Base-by-base conservation (phyloP, 805 yeast species). In the Lipomyces anomalus region DNA sequence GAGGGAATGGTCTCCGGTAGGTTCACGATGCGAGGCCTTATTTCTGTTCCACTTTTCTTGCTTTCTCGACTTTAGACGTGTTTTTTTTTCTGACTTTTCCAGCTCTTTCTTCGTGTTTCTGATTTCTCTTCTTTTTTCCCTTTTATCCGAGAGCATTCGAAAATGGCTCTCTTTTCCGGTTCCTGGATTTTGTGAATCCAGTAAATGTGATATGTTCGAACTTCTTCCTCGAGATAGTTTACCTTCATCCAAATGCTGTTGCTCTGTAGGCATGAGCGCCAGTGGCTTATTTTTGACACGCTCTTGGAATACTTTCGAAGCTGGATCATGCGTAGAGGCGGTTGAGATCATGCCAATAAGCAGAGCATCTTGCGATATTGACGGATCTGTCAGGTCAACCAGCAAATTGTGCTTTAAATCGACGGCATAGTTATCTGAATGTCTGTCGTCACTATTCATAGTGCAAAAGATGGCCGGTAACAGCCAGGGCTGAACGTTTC, bases 181-280 rank as follows among this genome's bases (percentile, higher is more conserved):
- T 29, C 18, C 17, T 26, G 17, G 30, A 18, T 26, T 38, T 38
- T 17, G 18, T 18, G 13, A 20, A 18, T 18, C 9, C 22, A 11
- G 7, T 32, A 17, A 4, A 22, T 5, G 21, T n/a, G n/a, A n/a
- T n/a, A n/a, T n/a, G n/a, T n/a, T n/a, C n/a, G n/a, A n/a, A n/a
- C n/a, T n/a, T n/a, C n/a, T n/a, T n/a, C n/a, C n/a, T n/a, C n/a
- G n/a, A n/a, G n/a, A n/a, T n/a, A n/a, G n/a, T n/a, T n/a, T n/a
- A n/a, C 39, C 23, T n/a, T 32, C 33, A 22, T 41, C 44, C 13
- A 36, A 29, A 9, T 33, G 32, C 6, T 17, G 21, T 18, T 35
- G 17, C 7, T 41, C 44, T 2, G 48, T 48, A 3, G 52, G 50
- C n/a, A 35, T 35, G 7, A 48, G 35, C 3, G 46, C 44, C 6